Percentiles rank a stretch among this genome's conserved stretches.
phyloP scores from a whole-genome alignment of 176 grass and related monocot species.

The Carex parvula region DNA sequence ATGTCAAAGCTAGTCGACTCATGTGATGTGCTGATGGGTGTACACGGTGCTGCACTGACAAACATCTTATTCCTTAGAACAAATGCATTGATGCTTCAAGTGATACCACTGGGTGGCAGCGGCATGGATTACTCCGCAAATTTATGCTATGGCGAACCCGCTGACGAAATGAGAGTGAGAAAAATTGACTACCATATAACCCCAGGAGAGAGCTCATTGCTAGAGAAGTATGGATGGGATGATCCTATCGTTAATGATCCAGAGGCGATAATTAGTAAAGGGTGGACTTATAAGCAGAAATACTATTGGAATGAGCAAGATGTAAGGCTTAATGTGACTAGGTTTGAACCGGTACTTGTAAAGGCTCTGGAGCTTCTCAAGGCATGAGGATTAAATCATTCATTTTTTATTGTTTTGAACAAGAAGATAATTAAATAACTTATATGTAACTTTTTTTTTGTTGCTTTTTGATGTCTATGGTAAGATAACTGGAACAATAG shows the following conservation, averaged over 20 bases:
- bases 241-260: constrained; percentile 41
- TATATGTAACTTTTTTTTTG: too few species aligned
- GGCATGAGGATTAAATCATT: too few species aligned
- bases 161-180: constrained; percentile 45
- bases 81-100: constrained; percentile 56
- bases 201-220: constrained; percentile 51
- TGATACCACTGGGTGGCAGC: constrained; percentile 41
- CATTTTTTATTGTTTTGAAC: too few species aligned
- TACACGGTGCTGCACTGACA: constrained; percentile 59
- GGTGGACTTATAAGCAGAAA: constrained; percentile 1
- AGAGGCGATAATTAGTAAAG: too few species aligned
- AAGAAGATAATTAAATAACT: too few species aligned
- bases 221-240: constrained; percentile 48
- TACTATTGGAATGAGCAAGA: constrained; percentile 58
- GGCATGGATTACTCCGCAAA: constrained; percentile 37
- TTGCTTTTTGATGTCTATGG: too few species aligned
- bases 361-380: constrained; percentile 19
- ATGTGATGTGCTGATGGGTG: constrained; percentile 77
- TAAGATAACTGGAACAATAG: too few species aligned
- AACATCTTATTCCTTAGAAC: constrained; percentile 71
- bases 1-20: constrained; percentile 43
- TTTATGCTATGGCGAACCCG: constrained; percentile 44
- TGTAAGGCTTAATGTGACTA: constrained; percentile 49
- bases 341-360: constrained; percentile 30
- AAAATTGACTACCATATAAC: constrained; percentile 61